phyloP scores from a whole-genome alignment of 371 early-diverging fungal genomes.

The Mortierella sp. region DNA sequence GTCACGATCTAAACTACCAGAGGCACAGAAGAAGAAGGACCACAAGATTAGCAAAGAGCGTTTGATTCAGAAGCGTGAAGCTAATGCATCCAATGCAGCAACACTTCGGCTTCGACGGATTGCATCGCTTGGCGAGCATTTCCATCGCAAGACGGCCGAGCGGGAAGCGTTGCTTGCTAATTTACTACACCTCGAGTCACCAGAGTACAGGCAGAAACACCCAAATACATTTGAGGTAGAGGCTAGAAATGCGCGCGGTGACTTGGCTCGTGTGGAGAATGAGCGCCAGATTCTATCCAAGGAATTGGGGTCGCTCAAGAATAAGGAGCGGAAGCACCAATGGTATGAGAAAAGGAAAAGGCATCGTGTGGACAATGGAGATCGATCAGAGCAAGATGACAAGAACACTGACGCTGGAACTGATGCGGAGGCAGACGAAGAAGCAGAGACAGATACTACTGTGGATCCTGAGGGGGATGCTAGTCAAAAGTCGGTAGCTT shows the following conservation, averaged over 20 bases:
- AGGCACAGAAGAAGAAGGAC: conserved; percentile 47
- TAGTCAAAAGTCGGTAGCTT: conserved; percentile 19
- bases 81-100: conserved; percentile 63
- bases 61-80: conserved; percentile 57
- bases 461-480: conserved; percentile 51
- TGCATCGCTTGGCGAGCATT: conserved; percentile 52
- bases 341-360: conserved; percentile 72
- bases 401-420: conserved; percentile 25
- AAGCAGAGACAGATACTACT: conserved; percentile 47
- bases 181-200: conserved; percentile 44
- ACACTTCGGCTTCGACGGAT: conserved; percentile 59
- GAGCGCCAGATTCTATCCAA: conserved; percentile 46
- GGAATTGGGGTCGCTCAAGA: conserved; percentile 64
- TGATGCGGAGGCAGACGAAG: conserved; percentile 45
- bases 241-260: conserved; percentile 33
- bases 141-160: conserved; percentile 57
- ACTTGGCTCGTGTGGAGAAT: conserved; percentile 53
- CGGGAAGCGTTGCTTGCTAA: conserved; percentile 46
- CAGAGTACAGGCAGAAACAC: conserved; percentile 35
- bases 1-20: conserved; percentile 69
- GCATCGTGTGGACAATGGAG: conserved; percentile 15
- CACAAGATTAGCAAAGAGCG: conserved; percentile 38
- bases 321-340: conserved; percentile 75
- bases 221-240: conserved; percentile 33
- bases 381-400: conserved; percentile 28